Evolutionary conservation across 495 filamentous ascomycete species (phyloP), one percentile per base, ranked within the genome.

Genomic region (Chaetomium fimeti): DNA sequence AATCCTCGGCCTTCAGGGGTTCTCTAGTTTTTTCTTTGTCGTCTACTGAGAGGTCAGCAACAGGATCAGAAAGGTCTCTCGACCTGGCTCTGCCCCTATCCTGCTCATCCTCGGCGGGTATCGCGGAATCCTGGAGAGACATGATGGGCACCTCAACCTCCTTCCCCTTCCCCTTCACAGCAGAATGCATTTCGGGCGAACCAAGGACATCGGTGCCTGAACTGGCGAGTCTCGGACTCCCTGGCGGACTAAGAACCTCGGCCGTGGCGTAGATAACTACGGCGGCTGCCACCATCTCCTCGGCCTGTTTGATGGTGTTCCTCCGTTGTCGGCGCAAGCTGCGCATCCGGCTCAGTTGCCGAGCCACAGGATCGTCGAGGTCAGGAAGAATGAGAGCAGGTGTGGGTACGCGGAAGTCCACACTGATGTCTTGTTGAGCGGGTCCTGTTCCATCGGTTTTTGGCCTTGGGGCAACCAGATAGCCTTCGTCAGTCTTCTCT

Each of bases 21-120:
- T 74, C 76, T 63, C 61, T 71, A 47, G 62, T 32, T 60, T 70
- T 76, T 55, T 65, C 68, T 71, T 77, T 76, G 71, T 81, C 75
- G 68, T 76, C 77, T 80, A 75, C 71, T 71, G 65, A 76, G 70
- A 76, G 72, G 78, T 80, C 78, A 81, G 78, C 72, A 76, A 79
- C 76, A 71, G 72, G 69, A 58, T 61, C 64, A 69, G 71, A 67
- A 70, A 67, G 65, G 63, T 71, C 67, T 66, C 70, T 63, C 62
- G 69, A 64, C 65, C 69, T 69, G 61, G 68, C 69, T 60, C 72
- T 73, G 58, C 70, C 71, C 52, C 72, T 68, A 25, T 64, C 69
- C 45, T 63, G 62, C 27, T 65, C 63, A 29, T 54, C 59, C 43
- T 63, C 62, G 38, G 25, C 64, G 36, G 57, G 55, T 42, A 42